A percentile compares a stretch with the other conserved stretches of the same genome.
Evolutionary conservation across 371 early-diverging fungal genomes (phyloP).

Genomic region (Rhizopus sp.): DNA sequence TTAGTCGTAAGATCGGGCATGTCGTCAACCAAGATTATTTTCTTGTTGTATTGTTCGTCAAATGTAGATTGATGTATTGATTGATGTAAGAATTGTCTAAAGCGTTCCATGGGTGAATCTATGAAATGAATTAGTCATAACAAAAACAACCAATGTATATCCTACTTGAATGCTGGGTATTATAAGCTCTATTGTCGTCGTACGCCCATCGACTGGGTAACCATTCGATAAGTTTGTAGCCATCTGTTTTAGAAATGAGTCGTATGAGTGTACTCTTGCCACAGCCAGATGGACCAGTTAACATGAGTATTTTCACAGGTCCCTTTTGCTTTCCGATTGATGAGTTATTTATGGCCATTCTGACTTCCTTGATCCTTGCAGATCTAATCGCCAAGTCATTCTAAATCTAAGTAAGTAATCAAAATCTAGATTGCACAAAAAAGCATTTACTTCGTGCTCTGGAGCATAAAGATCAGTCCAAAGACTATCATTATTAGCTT

Average conservation of each 20-base stretch:
- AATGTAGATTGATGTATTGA: constrained; percentile 10
- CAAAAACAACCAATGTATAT: not conserved
- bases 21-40: constrained; percentile 47
- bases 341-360: constrained; percentile 17
- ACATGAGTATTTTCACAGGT: constrained; percentile 23
- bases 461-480: not conserved
- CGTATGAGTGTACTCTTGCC: constrained; percentile 44
- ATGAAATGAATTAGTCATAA: not conserved
- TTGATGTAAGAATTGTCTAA: constrained; percentile 10
- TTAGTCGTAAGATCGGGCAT: constrained; percentile 37
- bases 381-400: constrained; percentile 23
- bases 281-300: constrained; percentile 40
- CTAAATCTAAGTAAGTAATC: constrained; percentile 3
- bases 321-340: constrained; percentile 1
- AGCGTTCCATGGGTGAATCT: constrained; percentile 7
- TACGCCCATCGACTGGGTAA: not conserved
- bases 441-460: not conserved
- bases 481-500: not conserved
- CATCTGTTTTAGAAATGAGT: constrained; percentile 20
- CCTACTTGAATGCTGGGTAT: not conserved
- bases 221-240: constrained; percentile 38
- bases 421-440: not conserved
- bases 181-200: constrained; percentile 12
- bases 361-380: constrained; percentile 23
- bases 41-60: constrained; percentile 1